phyloP scores from a whole-genome alignment of 495 filamentous ascomycete species.

The Hypoxylon intermedium region DNA sequence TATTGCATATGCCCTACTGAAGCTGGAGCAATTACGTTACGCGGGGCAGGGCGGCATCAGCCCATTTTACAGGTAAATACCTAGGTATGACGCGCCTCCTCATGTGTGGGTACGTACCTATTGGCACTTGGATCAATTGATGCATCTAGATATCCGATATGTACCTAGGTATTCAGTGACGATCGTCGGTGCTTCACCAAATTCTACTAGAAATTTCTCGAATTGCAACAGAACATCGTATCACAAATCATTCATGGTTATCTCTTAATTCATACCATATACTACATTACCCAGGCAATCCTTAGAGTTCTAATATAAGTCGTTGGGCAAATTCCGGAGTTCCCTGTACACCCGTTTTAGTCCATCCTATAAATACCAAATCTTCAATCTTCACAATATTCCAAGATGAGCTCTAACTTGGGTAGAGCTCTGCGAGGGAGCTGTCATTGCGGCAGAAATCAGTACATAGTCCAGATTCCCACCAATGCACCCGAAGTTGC shows the following conservation, averaged over 20 bases:
- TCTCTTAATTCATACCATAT: no score
- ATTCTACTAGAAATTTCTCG: conserved; percentile 9
- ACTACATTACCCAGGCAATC: no score
- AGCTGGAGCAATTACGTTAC: no score
- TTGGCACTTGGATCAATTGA: background rate
- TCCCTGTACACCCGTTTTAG: background rate
- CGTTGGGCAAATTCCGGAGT: no score
- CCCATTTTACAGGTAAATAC: no score
- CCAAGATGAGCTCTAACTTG: conserved; percentile 20
- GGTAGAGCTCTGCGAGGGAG: conserved; percentile 64
- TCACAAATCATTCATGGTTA: no score
- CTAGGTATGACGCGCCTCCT: conserved; percentile 34
- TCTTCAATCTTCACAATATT: background rate
- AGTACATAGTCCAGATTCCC: conserved; percentile 76
- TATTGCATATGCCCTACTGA: no score
- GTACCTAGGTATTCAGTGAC: background rate
- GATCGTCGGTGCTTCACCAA: conserved; percentile 11
- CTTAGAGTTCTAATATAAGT: no score
- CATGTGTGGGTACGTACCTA: background rate
- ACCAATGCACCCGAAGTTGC: conserved; percentile 59
- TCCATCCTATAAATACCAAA: background rate
- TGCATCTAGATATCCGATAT: no score
- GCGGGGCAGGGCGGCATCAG: conserved; percentile 20
- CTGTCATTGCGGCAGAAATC: conserved; percentile 86
- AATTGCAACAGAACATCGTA: conserved; percentile 6